phyloP scores from a whole-genome alignment of 192 early-diverging fungal genomes.

The Thamnidium elegans region DNA sequence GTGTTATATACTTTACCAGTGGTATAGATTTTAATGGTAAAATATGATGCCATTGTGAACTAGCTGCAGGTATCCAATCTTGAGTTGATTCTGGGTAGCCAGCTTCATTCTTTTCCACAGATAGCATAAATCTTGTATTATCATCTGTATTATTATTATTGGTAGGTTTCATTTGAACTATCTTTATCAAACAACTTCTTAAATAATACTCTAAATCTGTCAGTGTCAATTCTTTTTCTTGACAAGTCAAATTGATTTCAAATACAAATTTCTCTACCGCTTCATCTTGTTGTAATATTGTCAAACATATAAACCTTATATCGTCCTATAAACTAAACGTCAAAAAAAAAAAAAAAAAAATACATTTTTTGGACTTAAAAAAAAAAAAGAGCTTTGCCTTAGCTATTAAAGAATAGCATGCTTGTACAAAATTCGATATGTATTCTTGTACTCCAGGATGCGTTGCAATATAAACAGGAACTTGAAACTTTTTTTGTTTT shows the following conservation, averaged over 20 bases:
- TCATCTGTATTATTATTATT: neutral
- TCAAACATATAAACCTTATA: neutral
- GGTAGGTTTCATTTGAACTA: neutral
- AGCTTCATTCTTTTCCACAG: neutral
- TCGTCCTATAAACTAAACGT: neutral
- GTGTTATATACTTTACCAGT: neutral
- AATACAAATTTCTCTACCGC: constrained; percentile 20
- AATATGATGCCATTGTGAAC: neutral
- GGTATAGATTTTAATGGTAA: neutral
- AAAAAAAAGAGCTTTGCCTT: constrained; percentile 35
- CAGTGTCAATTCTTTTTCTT: neutral
- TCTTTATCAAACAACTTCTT: constrained; percentile 11
- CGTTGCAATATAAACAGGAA: constrained; percentile 47
- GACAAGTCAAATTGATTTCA: neutral
- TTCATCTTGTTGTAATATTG: neutral
- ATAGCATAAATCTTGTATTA: neutral
- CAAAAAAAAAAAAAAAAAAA: neutral
- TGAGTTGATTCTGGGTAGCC: neutral
- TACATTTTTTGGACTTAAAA: too few species aligned
- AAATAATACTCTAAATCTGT: constrained; percentile 12
- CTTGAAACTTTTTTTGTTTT: constrained; percentile 40
- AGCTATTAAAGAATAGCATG: constrained; percentile 37
- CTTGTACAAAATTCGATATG: constrained; percentile 38
- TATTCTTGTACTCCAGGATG: constrained; percentile 52
- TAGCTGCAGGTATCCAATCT: neutral